Evolutionary conservation across 805 yeast species (phyloP).

Genomic region (Blastobotrys attinorum): DNA sequence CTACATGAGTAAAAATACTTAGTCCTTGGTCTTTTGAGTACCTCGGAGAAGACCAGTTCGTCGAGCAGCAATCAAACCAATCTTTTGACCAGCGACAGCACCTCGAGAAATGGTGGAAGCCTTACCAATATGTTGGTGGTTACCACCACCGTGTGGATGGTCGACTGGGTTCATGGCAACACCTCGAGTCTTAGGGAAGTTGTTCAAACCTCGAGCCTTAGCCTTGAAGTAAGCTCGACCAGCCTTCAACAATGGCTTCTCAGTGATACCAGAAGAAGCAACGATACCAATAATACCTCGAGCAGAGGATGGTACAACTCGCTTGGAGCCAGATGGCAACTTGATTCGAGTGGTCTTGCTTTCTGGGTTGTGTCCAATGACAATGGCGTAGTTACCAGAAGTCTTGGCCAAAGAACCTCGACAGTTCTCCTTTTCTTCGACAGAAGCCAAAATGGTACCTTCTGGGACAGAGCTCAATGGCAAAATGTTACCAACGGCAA

Average conservation of each 20-base stretch:
- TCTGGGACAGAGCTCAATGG: constrained; percentile 97
- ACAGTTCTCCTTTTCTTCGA: constrained; percentile 98
- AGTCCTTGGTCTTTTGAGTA: constrained; percentile 89
- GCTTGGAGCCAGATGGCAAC: constrained; percentile 99
- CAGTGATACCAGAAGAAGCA: constrained; percentile 99
- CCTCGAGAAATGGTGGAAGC: constrained; percentile 99
- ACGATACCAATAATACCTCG: constrained; percentile 99
- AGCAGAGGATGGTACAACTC: constrained; percentile 88
- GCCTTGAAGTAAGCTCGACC: constrained; percentile 99
- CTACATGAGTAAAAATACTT: constrained; percentile 31
- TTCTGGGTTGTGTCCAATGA: constrained; percentile 98
- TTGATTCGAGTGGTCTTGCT: constrained; percentile 98
- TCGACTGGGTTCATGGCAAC: constrained; percentile 99
- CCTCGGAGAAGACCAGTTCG: constrained; percentile 99
- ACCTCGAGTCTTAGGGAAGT: constrained; percentile 99
- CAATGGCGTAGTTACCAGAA: constrained; percentile 98
- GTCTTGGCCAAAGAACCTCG: constrained; percentile 99
- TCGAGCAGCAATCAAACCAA: constrained; percentile 99
- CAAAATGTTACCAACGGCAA: constrained; percentile 88
- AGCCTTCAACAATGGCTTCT: constrained; percentile 99
- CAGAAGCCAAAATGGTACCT: constrained; percentile 98
- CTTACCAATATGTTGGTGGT: constrained; percentile 99
- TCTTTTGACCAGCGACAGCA: constrained; percentile 99
- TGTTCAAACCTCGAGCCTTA: constrained; percentile 94
- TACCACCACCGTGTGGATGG: constrained; percentile 99